Percentiles rank a stretch among this genome's conserved stretches.
Conservation (phyloP, 257 asterid genomes). For the Schizonepeta tenuifolia region DNA sequence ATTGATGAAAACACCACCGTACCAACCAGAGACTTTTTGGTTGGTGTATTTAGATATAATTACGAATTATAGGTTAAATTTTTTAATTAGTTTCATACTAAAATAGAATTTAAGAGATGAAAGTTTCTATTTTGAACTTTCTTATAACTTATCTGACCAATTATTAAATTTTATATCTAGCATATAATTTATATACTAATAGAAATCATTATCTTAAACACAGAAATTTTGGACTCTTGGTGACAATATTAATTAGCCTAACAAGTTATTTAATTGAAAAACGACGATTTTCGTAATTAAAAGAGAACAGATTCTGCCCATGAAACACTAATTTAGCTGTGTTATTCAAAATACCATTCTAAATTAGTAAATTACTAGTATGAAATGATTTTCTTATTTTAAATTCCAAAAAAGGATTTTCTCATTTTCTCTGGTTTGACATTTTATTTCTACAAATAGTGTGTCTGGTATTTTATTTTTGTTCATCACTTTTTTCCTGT, state of each 20-base stretch:
- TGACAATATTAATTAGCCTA: not conserved
- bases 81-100: not conserved
- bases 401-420: too few species aligned
- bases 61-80: not conserved
- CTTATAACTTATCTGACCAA: not conserved
- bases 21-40: constrained; percentile 39
- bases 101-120: too few species aligned
- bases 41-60: constrained; percentile 15
- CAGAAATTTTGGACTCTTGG: not conserved
- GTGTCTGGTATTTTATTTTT: not conserved
- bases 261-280: not conserved
- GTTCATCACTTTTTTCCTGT: constrained; percentile 6
- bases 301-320: not conserved
- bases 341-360: too few species aligned
- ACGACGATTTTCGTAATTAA: not conserved
- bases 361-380: not conserved
- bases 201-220: not conserved
- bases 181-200: too few species aligned
- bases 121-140: not conserved
- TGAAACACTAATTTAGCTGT: not conserved
- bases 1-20: constrained; percentile 28
- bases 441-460: not conserved
- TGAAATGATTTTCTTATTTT: not conserved
- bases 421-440: not conserved
- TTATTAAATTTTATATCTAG: not conserved